A percentile compares a stretch with the other conserved stretches of the same genome.
Conservation (phyloP, 1,284 basidiomycete species). For the Phylloporus gajari region DNA sequence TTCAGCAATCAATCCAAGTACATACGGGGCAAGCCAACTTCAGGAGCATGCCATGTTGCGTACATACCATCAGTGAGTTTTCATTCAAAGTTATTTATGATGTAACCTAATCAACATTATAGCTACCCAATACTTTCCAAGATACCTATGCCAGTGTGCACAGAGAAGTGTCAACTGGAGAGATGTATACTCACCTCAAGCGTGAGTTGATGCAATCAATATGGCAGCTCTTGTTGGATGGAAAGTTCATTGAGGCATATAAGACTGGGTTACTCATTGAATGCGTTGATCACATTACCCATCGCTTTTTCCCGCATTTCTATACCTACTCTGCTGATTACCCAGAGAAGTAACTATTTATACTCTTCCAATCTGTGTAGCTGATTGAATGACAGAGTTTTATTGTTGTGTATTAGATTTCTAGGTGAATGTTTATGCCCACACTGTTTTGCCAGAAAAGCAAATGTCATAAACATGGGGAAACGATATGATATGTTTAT, state of each 20-base stretch:
- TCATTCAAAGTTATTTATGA: background rate
- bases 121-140: conserved; percentile 5
- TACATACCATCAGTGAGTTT: conserved; percentile 3
- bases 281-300: background rate
- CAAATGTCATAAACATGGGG: background rate
- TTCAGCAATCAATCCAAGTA: conserved; percentile 11
- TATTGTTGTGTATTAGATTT: background rate
- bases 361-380: background rate
- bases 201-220: background rate
- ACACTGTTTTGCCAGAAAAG: conserved; percentile 12
- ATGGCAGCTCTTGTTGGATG: background rate
- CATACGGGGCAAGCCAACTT: background rate
- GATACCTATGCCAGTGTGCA: background rate
- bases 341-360: background rate
- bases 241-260: background rate
- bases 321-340: conserved; percentile 1
- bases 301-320: background rate
- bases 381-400: background rate
- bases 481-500: background rate
- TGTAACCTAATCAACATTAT: background rate
- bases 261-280: background rate
- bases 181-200: background rate
- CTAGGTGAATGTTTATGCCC: background rate
- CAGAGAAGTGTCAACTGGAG: background rate
- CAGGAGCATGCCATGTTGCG: background rate